Conservation (phyloP, 2,329 filamentous ascomycete genomes). For the Neurospora sp. region DNA sequence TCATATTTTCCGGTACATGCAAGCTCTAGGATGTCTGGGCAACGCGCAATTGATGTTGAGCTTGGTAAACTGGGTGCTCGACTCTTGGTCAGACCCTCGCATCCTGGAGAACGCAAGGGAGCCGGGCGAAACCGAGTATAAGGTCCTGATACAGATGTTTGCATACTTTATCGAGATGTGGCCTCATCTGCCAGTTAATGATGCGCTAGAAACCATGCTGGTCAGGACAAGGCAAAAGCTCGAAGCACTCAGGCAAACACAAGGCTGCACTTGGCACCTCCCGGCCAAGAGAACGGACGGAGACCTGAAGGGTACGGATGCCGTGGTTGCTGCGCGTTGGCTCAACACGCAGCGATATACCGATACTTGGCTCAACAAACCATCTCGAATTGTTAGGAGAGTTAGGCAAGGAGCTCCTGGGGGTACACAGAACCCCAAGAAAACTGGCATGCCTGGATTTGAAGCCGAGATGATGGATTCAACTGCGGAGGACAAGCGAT, state of each 20-base stretch:
- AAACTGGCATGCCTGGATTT: not conserved
- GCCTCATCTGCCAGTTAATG: conserved; percentile 28
- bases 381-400: not conserved
- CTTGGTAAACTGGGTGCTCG: conserved; percentile 49
- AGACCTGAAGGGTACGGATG: conserved; percentile 3
- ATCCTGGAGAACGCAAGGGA: conserved; percentile 27
- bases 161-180: conserved; percentile 37
- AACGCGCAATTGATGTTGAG: conserved; percentile 49
- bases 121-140: conserved; percentile 25
- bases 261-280: conserved; percentile 15
- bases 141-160: conserved; percentile 20
- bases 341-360: not conserved
- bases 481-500: not conserved
- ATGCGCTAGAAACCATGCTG: conserved; percentile 22
- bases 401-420: not conserved
- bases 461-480: not conserved
- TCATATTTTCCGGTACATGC: conserved; percentile 50
- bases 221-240: not conserved
- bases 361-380: not conserved
- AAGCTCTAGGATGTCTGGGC: conserved; percentile 50
- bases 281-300: not conserved
- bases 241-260: not conserved
- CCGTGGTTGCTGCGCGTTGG: conserved; percentile 5
- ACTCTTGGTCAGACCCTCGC: conserved; percentile 30
- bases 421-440: not conserved